Evolutionary conservation across 345 rosid species (phyloP).

Genomic region (Pseudoturritis turrita): DNA sequence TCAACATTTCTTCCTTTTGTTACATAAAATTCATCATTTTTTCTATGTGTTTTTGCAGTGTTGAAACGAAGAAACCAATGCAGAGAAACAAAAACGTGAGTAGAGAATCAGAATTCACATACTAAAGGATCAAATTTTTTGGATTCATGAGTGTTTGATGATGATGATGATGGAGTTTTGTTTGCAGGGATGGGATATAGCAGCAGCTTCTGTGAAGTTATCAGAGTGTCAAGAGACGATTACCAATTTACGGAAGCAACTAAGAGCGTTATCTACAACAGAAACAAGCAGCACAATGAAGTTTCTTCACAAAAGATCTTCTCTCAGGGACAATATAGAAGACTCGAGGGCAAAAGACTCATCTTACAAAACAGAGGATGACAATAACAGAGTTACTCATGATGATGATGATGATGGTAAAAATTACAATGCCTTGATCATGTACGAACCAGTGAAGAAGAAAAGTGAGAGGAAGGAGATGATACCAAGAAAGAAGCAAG

Average conservation of each 20-base stretch:
- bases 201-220: conserved; percentile 69
- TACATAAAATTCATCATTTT: neutral
- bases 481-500: conserved; percentile 52
- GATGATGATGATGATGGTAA: neutral
- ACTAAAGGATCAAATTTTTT: neutral
- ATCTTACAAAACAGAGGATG: conserved; percentile 20
- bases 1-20: neutral
- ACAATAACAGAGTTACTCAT: neutral
- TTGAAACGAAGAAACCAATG: conserved; percentile 44
- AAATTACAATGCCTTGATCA: conserved; percentile 22
- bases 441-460: conserved; percentile 32
- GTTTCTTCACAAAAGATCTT: conserved; percentile 12
- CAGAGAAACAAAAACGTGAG: conserved; percentile 63
- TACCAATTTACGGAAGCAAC: conserved; percentile 64
- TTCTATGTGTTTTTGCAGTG: conserved; percentile 42
- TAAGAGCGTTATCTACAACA: conserved; percentile 60
- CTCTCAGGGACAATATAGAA: conserved; percentile 15
- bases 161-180: conserved; percentile 1
- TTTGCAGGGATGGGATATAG: conserved; percentile 62
- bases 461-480: conserved; percentile 36
- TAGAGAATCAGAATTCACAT: neutral
- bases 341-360: conserved; percentile 25
- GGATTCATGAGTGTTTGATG: neutral
- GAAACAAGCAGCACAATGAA: conserved; percentile 11
- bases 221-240: conserved; percentile 92